These are phyloP conservation scores for Boletus tomentosulus DNA, from an alignment of 768 basidiomycete species.

Conservation along the genomic window DNA sequence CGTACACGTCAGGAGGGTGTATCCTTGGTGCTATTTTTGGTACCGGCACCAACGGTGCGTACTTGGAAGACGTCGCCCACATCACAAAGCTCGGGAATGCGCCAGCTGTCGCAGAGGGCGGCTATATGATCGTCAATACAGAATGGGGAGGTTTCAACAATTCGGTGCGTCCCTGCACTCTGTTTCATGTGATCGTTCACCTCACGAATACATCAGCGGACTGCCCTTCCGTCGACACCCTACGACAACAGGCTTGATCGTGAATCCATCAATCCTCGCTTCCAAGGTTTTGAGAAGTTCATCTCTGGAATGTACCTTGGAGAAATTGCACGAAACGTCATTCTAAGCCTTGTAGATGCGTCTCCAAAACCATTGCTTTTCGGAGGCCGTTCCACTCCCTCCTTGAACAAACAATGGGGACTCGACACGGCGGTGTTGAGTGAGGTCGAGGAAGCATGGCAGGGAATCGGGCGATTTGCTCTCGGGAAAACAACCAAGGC, in stretches of 20 bases:
- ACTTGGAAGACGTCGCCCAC: constrained; percentile 82
- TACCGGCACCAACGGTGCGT: constrained; percentile 98
- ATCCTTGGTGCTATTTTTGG: constrained; percentile 92
- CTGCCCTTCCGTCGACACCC: constrained; percentile 79
- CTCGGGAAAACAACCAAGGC: constrained; percentile 16
- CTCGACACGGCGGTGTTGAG: constrained; percentile 93
- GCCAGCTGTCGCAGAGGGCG: constrained; percentile 55
- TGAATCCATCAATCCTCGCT: constrained; percentile 87
- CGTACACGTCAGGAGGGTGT: constrained; percentile 91
- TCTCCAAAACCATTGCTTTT: constrained; percentile 72
- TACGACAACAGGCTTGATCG: constrained; percentile 93
- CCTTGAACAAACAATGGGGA: constrained; percentile 88
- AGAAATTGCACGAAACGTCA: constrained; percentile 83
- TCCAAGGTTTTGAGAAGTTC: constrained; percentile 96
- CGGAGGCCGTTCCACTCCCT: constrained; percentile 64
- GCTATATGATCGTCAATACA: constrained; percentile 91
- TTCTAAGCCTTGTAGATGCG: constrained; percentile 78
- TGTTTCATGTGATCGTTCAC: not conserved
- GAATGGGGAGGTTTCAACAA: constrained; percentile 99
- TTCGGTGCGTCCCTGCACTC: constrained; percentile 49
- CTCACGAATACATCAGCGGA: constrained; percentile 45
- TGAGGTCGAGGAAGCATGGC: constrained; percentile 75
- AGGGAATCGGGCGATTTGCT: constrained; percentile 35
- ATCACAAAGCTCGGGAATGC: constrained; percentile 78
- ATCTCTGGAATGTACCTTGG: constrained; percentile 99